Percentiles rank a stretch among this genome's conserved stretches.
These are phyloP conservation scores for Penicillium sp. DNA, from an alignment of 2,329 filamentous ascomycete species.

Conservation along the genomic window DNA sequence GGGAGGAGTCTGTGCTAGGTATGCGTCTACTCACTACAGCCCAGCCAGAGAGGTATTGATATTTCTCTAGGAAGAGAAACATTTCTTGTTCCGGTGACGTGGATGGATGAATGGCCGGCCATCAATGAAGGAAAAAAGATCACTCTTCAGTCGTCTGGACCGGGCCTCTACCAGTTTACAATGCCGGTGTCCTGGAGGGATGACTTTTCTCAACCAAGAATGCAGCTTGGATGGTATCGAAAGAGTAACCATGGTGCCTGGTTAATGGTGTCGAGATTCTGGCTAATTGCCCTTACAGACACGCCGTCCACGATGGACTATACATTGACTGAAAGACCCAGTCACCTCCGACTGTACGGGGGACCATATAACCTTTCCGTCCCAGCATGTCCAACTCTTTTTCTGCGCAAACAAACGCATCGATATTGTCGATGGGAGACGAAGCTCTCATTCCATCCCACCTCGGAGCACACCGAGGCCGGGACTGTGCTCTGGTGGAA, in stretches of 20 bases:
- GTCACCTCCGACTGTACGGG: conserved; percentile 50
- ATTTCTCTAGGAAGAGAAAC: conserved; percentile 47
- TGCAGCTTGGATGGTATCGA: conserved; percentile 39
- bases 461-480: conserved; percentile 48
- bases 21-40: background rate
- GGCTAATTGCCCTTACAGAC: conserved; percentile 30
- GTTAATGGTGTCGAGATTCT: conserved; percentile 1
- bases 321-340: conserved; percentile 46
- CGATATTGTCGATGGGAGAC: conserved; percentile 45
- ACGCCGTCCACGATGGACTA: conserved; percentile 50
- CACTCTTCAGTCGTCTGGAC: conserved; percentile 29
- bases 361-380: conserved; percentile 53
- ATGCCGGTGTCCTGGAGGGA: conserved; percentile 32
- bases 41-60: background rate
- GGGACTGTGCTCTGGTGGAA: conserved; percentile 57
- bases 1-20: conserved; percentile 47
- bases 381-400: conserved; percentile 52
- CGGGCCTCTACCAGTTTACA: conserved; percentile 21
- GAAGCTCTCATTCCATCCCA: conserved; percentile 48
- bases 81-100: conserved; percentile 51
- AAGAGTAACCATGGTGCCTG: conserved; percentile 31
- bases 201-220: conserved; percentile 28
- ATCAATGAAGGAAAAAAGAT: conserved; percentile 50
- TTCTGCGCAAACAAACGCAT: conserved; percentile 55
- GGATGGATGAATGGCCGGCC: conserved; percentile 53